These are phyloP conservation scores for Cyclostephanos tholiformis DNA, from an alignment of 108 stramenopile genomes.

Conservation along the genomic window DNA sequence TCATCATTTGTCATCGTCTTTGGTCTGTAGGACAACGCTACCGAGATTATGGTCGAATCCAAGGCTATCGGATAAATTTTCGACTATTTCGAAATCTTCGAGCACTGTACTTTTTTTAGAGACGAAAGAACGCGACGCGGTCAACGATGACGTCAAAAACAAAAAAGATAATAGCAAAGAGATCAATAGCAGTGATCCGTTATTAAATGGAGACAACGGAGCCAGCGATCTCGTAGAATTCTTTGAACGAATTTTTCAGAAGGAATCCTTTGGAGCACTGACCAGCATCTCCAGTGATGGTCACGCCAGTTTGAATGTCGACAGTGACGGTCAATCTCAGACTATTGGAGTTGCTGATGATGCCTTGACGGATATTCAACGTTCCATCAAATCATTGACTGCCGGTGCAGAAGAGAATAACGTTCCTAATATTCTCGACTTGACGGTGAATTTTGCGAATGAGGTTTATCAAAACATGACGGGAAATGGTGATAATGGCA, in stretches of 20 bases:
- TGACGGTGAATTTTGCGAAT: constrained; percentile 50
- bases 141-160: neutral
- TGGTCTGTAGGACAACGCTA: neutral
- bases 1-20: neutral
- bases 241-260: constrained; percentile 40
- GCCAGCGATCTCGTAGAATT: constrained; percentile 32
- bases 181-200: constrained; percentile 5
- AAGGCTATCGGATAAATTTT: neutral
- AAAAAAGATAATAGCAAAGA: neutral
- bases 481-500: neutral
- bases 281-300: constrained; percentile 13
- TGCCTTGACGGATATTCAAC: constrained; percentile 39
- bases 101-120: constrained; percentile 17
- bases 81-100: neutral
- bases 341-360: constrained; percentile 9
- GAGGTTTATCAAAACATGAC: constrained; percentile 40
- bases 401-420: constrained; percentile 21
- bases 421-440: constrained; percentile 41
- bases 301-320: constrained; percentile 9
- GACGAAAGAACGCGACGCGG: constrained; percentile 27
- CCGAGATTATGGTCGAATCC: neutral
- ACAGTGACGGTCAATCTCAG: neutral
- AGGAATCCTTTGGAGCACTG: constrained; percentile 17
- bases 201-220: neutral
- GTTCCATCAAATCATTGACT: constrained; percentile 39